A percentile compares a stretch with the other conserved stretches of the same genome.
Conservation (phyloP, 2,329 filamentous ascomycete species). For the Alternaria panax region DNA sequence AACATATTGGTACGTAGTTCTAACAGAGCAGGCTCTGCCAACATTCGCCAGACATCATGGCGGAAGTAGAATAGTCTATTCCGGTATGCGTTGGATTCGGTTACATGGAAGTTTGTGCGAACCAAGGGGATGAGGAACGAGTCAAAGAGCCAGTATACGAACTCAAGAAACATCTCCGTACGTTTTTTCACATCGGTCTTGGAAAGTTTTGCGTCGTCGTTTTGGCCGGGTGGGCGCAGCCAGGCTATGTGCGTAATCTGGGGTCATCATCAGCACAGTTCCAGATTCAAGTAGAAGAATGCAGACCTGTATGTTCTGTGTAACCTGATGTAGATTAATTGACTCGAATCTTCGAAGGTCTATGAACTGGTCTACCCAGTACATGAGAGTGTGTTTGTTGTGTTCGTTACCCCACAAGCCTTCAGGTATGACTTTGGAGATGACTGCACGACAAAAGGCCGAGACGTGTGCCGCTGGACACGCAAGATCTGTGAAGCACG, state of each 20-base stretch:
- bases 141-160: constrained; percentile 92
- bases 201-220: constrained; percentile 64
- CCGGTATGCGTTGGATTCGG: constrained; percentile 81
- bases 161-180: constrained; percentile 78
- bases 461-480: constrained; percentile 75
- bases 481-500: constrained; percentile 69
- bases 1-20: constrained; percentile 76
- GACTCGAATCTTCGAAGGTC: constrained; percentile 80
- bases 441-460: constrained; percentile 81
- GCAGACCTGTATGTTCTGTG: constrained; percentile 75
- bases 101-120: constrained; percentile 89
- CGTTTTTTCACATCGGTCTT: constrained; percentile 78
- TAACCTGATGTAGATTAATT: constrained; percentile 78
- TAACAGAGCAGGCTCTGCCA: constrained; percentile 76
- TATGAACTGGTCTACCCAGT: constrained; percentile 79
- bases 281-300: constrained; percentile 11
- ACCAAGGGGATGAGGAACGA: constrained; percentile 88
- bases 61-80: constrained; percentile 92
- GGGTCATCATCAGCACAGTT: constrained; percentile 22
- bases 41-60: constrained; percentile 84
- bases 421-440: constrained; percentile 75
- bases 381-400: constrained; percentile 70
- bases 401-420: constrained; percentile 74
- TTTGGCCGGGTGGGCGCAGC: constrained; percentile 67
- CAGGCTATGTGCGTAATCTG: constrained; percentile 75